Conservation (phyloP, 2,329 filamentous ascomycete species). For the Penicillium freii region DNA sequence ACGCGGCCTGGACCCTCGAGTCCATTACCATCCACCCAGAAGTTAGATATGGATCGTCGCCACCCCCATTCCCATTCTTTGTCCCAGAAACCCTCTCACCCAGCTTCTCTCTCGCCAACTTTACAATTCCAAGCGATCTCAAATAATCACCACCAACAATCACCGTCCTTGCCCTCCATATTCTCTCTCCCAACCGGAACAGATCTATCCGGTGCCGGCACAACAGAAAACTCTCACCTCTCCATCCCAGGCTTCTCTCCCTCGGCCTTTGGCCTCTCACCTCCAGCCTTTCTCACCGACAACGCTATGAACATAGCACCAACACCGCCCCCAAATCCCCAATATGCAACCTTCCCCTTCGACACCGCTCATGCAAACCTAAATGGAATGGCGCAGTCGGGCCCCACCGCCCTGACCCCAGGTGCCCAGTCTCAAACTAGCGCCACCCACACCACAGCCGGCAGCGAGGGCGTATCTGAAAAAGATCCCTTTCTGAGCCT, state of each 20-base stretch:
- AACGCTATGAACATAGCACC: constrained; percentile 27
- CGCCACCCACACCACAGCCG: constrained; percentile 43
- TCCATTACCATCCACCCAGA: constrained; percentile 10
- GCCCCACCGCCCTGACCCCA: constrained; percentile 31
- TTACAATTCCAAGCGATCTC: constrained; percentile 16
- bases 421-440: constrained; percentile 46
- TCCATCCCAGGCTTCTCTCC: constrained; percentile 40
- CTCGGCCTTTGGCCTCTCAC: constrained; percentile 35
- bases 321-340: constrained; percentile 32
- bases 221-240: constrained; percentile 19
- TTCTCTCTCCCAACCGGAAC: constrained; percentile 13
- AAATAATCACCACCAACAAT: constrained; percentile 14
- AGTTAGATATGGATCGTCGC: constrained; percentile 11
- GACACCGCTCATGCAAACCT: constrained; percentile 24
- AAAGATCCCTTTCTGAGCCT: constrained; percentile 79
- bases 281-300: constrained; percentile 36
- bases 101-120: constrained; percentile 11
- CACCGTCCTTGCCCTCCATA: constrained; percentile 14
- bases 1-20: constrained; percentile 6
- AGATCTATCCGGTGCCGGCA: constrained; percentile 4
- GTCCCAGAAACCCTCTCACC: constrained; percentile 2
- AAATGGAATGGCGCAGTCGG: constrained; percentile 2
- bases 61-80: constrained; percentile 7
- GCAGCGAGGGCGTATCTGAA: constrained; percentile 49
- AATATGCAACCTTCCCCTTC: constrained; percentile 43